Evolutionary conservation across 139 green algal genomes (phyloP).

Genomic region (Coelastrella sp.): DNA sequence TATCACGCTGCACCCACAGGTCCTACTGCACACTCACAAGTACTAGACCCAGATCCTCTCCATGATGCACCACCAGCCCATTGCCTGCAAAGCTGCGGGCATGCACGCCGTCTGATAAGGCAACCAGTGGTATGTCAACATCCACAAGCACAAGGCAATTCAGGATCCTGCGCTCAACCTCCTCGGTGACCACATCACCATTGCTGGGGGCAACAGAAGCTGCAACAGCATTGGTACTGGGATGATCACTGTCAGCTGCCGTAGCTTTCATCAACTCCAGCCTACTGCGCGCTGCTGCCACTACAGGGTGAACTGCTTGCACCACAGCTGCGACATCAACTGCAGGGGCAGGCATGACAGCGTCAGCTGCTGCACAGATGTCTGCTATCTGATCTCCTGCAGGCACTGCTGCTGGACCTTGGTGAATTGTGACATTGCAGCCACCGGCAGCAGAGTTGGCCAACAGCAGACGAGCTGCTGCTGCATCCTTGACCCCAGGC

Average conservation of each 20-base stretch:
- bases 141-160: slow-evolving; percentile 52
- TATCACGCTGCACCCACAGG: too few relatives aligned
- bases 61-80: slow-evolving; percentile 75
- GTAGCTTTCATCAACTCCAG: neutral
- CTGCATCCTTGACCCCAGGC: slow-evolving; percentile 28
- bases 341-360: neutral
- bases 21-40: slow-evolving; percentile 51
- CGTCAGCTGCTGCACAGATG: neutral
- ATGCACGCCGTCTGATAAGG: slow-evolving; percentile 91
- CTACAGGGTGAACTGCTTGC: slow-evolving; percentile 3
- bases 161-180: slow-evolving; percentile 7
- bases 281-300: neutral
- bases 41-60: slow-evolving; percentile 69
- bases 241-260: neutral
- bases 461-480: neutral
- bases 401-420: slow-evolving; percentile 18
- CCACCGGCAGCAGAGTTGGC: neutral
- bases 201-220: neutral
- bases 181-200: neutral
- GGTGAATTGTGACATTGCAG: neutral
- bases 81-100: slow-evolving; percentile 68
- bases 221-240: neutral
- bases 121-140: slow-evolving; percentile 88
- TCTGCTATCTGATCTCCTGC: neutral
- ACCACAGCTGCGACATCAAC: neutral